Conservation (phyloP, 306 rosid species). For the Luffa acutangula region DNA sequence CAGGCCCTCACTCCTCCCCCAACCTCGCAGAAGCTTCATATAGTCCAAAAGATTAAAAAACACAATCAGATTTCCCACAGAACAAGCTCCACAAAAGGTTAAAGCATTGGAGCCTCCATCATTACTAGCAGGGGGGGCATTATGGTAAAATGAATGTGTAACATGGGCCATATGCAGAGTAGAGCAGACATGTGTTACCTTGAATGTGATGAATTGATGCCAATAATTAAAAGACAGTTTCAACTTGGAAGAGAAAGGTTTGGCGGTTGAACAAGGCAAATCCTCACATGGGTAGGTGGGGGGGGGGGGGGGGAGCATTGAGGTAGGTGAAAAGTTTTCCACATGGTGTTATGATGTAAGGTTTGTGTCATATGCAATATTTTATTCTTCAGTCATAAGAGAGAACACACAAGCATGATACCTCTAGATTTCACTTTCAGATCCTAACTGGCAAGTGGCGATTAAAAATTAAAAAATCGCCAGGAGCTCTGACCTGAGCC, state of each 20-base stretch:
- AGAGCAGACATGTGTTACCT: constrained; percentile 1
- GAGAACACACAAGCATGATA: neutral
- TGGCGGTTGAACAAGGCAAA: constrained; percentile 13
- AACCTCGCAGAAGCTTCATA: neutral
- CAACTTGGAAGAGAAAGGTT: constrained; percentile 8
- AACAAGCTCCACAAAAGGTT: neutral
- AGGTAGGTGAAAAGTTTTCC: constrained; percentile 16
- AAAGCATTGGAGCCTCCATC: neutral
- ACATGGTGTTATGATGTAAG: constrained; percentile 15
- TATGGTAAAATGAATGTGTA: neutral
- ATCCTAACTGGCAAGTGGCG: neutral
- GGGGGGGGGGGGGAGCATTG: neutral
- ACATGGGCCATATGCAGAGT: constrained; percentile 5
- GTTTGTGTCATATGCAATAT: constrained; percentile 7
- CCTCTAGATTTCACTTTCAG: neutral
- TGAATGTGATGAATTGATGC: neutral
- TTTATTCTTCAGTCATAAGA: neutral
- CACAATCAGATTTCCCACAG: neutral
- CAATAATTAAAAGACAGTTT: neutral
- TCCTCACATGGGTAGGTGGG: constrained; percentile 15
- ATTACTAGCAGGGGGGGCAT: neutral
- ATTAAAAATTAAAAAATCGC: neutral
- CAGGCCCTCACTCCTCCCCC: neutral
- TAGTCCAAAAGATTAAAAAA: neutral
- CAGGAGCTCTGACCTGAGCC: neutral